Conservation (phyloP, 768 basidiomycete species). For the Pluteus cervinus region DNA sequence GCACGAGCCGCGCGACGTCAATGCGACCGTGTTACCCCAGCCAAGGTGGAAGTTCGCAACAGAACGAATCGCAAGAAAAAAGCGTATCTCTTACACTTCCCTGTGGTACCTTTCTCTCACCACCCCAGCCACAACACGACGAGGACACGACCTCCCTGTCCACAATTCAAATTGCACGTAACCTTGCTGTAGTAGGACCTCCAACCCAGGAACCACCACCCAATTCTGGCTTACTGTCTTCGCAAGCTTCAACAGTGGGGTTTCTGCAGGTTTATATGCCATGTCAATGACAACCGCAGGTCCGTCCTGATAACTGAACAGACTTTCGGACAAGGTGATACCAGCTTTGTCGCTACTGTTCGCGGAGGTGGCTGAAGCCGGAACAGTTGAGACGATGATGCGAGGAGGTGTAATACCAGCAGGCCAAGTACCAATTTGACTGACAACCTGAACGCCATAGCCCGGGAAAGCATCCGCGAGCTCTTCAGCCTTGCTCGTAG, state of each 20-base stretch:
- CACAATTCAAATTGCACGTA: conserved; percentile 80
- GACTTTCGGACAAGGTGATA: conserved; percentile 45
- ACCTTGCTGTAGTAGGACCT: conserved; percentile 85
- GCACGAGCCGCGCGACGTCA: too few relatives aligned
- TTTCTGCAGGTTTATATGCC: conserved; percentile 88
- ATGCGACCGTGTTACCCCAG: too few relatives aligned
- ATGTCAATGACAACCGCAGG: conserved; percentile 81
- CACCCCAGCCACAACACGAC: conserved; percentile 32
- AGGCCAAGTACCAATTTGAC: conserved; percentile 51
- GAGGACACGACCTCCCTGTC: conserved; percentile 66
- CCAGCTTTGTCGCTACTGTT: conserved; percentile 16
- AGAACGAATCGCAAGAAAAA: too few relatives aligned
- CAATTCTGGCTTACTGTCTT: conserved; percentile 46
- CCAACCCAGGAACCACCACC: conserved; percentile 71
- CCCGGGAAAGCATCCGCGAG: conserved; percentile 65
- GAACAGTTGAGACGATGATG: conserved; percentile 87
- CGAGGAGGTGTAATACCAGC: conserved; percentile 40
- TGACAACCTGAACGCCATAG: conserved; percentile 54
- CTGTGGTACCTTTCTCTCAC: conserved; percentile 43
- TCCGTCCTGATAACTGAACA: conserved; percentile 50
- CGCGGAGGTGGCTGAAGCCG: conserved; percentile 54
- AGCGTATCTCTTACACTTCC: too few relatives aligned
- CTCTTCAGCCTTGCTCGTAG: conserved; percentile 61
- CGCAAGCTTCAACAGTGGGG: conserved; percentile 73
- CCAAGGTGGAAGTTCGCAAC: too few relatives aligned